Base-by-base conservation (phyloP, 116 monocot genomes). In the Trichopus zeylanicus region DNA sequence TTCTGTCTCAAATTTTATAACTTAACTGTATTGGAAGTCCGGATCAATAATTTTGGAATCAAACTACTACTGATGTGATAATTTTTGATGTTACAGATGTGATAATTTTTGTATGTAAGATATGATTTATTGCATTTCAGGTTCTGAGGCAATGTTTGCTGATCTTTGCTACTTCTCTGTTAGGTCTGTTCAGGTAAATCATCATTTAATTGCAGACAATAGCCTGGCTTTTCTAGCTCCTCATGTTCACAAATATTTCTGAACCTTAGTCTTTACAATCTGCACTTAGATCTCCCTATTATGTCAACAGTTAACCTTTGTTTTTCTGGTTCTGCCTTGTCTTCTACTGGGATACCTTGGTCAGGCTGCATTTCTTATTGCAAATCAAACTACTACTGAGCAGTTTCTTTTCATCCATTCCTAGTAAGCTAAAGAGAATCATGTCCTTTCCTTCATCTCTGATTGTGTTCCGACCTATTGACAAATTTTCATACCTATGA, bases 81-180 rank as follows among this genome's bases (percentile, higher is more conserved):
- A n/a, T n/a, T n/a, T n/a, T n/a, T n/a, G n/a, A n/a, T n/a, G n/a
- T n/a, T n/a, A n/a, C n/a, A n/a, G n/a, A n/a, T n/a, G n/a, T n/a
- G n/a, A 42, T 16, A 3, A 42, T 42, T 16, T 13, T 13, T 42
- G 3, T n/a, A 16, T 16, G 18, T 42, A 16, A 13, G 42, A 42
- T 42, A 42, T 42, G 42, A 42, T 42, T 42, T 22, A 54, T 62
- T 60, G 48, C 33, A 46, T 65, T 75, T 51, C 71, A 98, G 97
- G 97, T n/a, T 98, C 97, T 61, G 97, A 98, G 51, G 97, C 91
- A 62, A 98, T 98, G 97, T 98, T 98, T 82, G 97, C 91, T 31
- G 97, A 91, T 37, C 88, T 98, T 71, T 87, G 97, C 69, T 91
- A 91, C 65, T 98, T 98, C 60, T 91, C 97, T 70, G 97, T 98